Evolutionary conservation across 2,329 filamentous ascomycete genomes (phyloP), one percentile per base, ranked within the genome.

Genomic region (Phialophora expanda): DNA sequence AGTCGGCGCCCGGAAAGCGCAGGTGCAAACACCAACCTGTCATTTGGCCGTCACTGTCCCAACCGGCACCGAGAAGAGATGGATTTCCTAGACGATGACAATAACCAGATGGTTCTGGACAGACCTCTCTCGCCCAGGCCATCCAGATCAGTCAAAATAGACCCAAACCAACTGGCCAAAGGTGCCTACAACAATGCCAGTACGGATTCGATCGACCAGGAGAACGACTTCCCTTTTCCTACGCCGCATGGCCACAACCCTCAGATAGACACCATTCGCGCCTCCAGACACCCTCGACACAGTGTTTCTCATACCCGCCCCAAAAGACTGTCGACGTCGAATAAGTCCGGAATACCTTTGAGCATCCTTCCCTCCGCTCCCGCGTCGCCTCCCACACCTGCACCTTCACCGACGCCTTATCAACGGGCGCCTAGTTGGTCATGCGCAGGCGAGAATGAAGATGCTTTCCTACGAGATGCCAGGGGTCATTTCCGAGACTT

Each of bases 401-500:
- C 87, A 30, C 87, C 87, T 6, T 88, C 86, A 74, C 87, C 87
- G 4, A 88, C 86, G 17, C 87, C 87, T 24, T 85, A 85, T 70
- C 85, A 87, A 69, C 78, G 85, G 69, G 82, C 81, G n/a, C 85
- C 85, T 14, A 79, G 75, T 65, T 82, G 81, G 81, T 78, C 75
- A 55, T 76, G 75, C 26, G 70, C 75, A 32, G 76, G 77, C 22
- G 89, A 89, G 50, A 90, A 92, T 66, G 92, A 97, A 76, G 92
- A 96, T 75, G 87, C 90, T 70, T 91, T 94, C 73, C 85, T 96
- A 62, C 84, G 91, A 70, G 89, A 93, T 75, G 88, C 95, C 65
- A 87, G 91, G 67, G 86, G 89, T 67, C 88, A 93, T 74, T 98
- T 98, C 75, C 88, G 89, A 73, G 87, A 89, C 62, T 89, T 92